Evolutionary conservation across 352 stramenopile species (phyloP), one percentile per base, ranked within the genome.

Genomic region (Phytophthora palmivora): DNA sequence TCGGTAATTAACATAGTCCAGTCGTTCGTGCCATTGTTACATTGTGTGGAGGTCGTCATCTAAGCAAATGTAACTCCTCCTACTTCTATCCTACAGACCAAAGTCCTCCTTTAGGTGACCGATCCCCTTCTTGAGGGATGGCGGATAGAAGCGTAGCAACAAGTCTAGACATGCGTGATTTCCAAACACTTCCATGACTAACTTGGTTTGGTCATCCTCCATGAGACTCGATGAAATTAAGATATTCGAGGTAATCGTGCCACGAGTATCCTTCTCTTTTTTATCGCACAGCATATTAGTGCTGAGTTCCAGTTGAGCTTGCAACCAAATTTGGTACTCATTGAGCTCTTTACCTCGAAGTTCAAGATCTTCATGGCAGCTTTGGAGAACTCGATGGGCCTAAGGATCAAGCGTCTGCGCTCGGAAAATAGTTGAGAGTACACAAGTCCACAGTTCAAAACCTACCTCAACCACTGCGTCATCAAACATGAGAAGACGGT

Each of bases 401-500:
- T n/a, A n/a, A n/a, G n/a, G n/a, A n/a, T n/a, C n/a, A n/a, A n/a
- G n/a, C n/a, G n/a, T n/a, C n/a, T n/a, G n/a, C n/a, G n/a, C n/a
- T n/a, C n/a, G n/a, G n/a, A n/a, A n/a, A n/a, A n/a, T n/a, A n/a
- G n/a, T n/a, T n/a, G n/a, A n/a, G n/a, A n/a, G n/a, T n/a, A n/a
- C n/a, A n/a, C n/a, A n/a, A n/a, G n/a, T n/a, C n/a, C n/a, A n/a
- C n/a, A n/a, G n/a, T n/a, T n/a, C n/a, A n/a, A n/a, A n/a, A n/a
- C n/a, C n/a, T n/a, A n/a, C n/a, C n/a, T n/a, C n/a, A n/a, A n/a
- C n/a, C n/a, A n/a, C n/a, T n/a, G n/a, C n/a, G n/a, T n/a, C n/a
- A n/a, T n/a, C n/a, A n/a, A n/a, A n/a, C 63, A 67, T 30, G 16
- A 74, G 37, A 66, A 32, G 15, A 67, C 66, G n/a, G 15, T 32